These are phyloP conservation scores for Byssochlamys sp. DNA, from an alignment of 2,329 filamentous ascomycete genomes.

Conservation along the genomic window DNA sequence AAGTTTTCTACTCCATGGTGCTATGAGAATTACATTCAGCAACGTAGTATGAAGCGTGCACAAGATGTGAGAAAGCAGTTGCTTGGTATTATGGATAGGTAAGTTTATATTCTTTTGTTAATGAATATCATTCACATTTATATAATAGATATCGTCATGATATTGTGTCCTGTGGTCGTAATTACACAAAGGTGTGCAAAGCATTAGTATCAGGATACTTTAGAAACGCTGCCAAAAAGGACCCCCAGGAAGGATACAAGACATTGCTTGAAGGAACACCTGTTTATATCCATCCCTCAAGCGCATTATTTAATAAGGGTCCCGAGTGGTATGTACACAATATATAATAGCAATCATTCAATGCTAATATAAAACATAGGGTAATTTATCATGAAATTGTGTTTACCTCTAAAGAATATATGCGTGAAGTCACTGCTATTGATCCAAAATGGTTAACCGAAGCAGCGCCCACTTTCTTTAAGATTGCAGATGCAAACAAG, in stretches of 20 bases:
- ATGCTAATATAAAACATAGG: no score
- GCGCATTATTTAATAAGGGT: conserved; percentile 86
- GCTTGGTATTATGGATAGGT: conserved; percentile 86
- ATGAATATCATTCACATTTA: no score
- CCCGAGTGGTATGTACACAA: no score
- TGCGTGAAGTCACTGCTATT: conserved; percentile 87
- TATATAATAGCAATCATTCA: no score
- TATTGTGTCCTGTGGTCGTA: conserved; percentile 72
- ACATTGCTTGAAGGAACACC: conserved; percentile 91
- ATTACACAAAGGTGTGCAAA: conserved; percentile 78
- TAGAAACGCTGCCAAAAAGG: conserved; percentile 86
- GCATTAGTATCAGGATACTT: conserved; percentile 91
- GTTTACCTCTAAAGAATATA: conserved; percentile 70
- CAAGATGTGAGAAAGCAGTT: conserved; percentile 90
- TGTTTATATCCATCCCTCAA: conserved; percentile 86
- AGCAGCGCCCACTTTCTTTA: conserved; percentile 97
- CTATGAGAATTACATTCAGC: conserved; percentile 95
- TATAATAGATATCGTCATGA: conserved; percentile 76
- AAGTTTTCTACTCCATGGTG: conserved; percentile 83
- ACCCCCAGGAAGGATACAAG: conserved; percentile 94
- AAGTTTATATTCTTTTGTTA: no score
- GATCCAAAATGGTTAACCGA: conserved; percentile 92
- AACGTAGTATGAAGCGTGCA: conserved; percentile 73
- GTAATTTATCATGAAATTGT: conserved; percentile 70
- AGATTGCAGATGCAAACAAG: conserved; percentile 77